Percentiles rank a stretch among this genome's conserved stretches.
Conservation (phyloP, 2,329 filamentous ascomycete species). For the Epichloe gansuensis region DNA sequence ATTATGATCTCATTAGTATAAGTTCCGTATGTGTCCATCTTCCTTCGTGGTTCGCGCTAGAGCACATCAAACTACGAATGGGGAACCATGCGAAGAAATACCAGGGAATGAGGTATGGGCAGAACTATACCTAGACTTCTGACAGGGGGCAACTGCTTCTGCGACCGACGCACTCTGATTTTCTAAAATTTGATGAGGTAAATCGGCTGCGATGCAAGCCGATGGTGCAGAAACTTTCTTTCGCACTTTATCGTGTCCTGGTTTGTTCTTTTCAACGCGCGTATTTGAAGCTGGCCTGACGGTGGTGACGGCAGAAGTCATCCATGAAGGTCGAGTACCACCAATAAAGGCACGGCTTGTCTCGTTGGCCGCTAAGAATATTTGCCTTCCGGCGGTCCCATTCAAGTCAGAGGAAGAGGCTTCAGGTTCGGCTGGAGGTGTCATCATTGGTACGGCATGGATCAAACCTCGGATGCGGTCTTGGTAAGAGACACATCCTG, state of each 20-base stretch:
- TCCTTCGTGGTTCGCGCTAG: not conserved
- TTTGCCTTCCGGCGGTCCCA: not conserved
- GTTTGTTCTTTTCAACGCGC: not conserved
- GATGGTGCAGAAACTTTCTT: not conserved
- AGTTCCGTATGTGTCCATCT: not conserved
- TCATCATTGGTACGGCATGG: not conserved
- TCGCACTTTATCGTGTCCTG: not conserved
- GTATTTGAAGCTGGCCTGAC: not conserved
- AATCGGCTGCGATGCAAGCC: not conserved
- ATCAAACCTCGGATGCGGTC: not conserved
- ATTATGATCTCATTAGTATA: not conserved
- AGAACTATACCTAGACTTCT: not conserved
- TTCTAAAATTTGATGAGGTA: not conserved
- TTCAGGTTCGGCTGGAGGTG: not conserved
- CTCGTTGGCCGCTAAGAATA: conserved; percentile 4
- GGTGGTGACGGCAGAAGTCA: not conserved
- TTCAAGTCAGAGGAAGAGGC: not conserved
- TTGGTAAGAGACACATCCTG: not conserved
- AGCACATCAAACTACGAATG: not conserved
- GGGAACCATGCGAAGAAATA: not conserved
- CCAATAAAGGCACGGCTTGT: conserved; percentile 6
- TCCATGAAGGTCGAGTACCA: conserved; percentile 2
- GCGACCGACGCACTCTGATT: not conserved
- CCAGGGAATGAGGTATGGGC: not conserved
- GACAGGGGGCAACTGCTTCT: not conserved